Percentiles rank a stretch among this genome's conserved stretches.
Evolutionary conservation across 192 early-diverging fungal genomes (phyloP).

Genomic region (Entomortierella chlamydospora): DNA sequence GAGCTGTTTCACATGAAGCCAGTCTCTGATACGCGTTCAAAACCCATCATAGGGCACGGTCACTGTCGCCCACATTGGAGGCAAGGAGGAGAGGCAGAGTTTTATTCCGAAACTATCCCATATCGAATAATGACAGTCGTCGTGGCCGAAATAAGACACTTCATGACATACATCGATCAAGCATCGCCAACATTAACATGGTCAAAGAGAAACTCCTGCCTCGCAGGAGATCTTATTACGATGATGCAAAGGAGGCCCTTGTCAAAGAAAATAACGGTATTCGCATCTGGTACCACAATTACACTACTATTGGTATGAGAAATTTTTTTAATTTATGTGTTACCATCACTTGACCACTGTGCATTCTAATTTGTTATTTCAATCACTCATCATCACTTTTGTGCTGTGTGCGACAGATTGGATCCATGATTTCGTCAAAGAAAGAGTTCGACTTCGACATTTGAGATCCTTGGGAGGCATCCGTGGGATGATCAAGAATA

Average conservation of each 20-base stretch:
- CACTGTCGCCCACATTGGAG: slow-evolving; percentile 42
- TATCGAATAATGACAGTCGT: neutral
- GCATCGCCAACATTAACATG: slow-evolving; percentile 48
- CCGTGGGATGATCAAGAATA: slow-evolving; percentile 68
- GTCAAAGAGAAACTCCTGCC: slow-evolving; percentile 38
- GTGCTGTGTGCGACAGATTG: slow-evolving; percentile 69
- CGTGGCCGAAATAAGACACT: slow-evolving; percentile 12
- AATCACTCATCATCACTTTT: too few species aligned
- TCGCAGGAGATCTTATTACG: slow-evolving; percentile 56
- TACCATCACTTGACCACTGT: too few species aligned
- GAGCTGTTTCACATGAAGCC: too few species aligned
- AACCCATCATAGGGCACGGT: slow-evolving; percentile 34
- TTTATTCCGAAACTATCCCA: slow-evolving; percentile 24
- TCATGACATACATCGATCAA: slow-evolving; percentile 31
- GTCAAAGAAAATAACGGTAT: slow-evolving; percentile 67
- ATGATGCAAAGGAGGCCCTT: slow-evolving; percentile 61
- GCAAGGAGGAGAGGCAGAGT: slow-evolving; percentile 26
- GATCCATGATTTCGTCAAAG: slow-evolving; percentile 91
- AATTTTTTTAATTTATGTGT: neutral
- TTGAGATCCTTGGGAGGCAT: slow-evolving; percentile 66
- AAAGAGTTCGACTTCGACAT: slow-evolving; percentile 74
- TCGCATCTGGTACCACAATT: slow-evolving; percentile 70
- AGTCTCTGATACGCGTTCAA: too few species aligned
- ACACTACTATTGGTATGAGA: slow-evolving; percentile 64
- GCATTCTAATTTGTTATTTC: too few species aligned